phyloP scores from a whole-genome alignment of 2,329 filamentous ascomycete genomes.

The Thelonectria discophora region DNA sequence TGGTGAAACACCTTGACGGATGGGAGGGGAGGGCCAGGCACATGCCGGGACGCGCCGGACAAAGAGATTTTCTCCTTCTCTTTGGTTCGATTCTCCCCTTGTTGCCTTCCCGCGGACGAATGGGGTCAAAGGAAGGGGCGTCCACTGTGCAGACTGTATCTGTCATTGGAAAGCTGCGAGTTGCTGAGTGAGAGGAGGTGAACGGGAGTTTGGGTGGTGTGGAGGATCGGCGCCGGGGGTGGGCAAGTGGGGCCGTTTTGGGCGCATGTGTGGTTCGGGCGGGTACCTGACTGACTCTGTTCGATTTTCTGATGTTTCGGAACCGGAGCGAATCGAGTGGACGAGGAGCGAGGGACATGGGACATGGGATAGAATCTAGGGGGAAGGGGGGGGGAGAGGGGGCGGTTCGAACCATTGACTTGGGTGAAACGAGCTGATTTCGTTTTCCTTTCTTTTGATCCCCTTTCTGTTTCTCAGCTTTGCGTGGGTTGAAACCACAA shows the following conservation, averaged over 20 bases:
- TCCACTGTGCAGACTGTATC: not conserved
- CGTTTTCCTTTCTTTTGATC: no score
- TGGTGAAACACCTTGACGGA: not conserved
- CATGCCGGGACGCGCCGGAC: not conserved
- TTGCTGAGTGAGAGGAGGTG: no score
- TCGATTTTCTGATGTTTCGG: not conserved
- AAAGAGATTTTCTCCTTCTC: not conserved
- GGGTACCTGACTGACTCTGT: not conserved
- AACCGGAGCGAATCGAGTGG: conserved; percentile 3
- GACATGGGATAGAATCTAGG: no score
- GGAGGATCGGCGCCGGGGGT: conserved; percentile 10
- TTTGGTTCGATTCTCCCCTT: not conserved
- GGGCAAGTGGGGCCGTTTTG: conserved; percentile 8
- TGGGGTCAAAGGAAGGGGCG: not conserved
- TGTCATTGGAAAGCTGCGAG: no score
- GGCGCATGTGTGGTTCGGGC: not conserved
- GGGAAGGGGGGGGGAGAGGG: not conserved
- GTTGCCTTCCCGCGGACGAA: not conserved
- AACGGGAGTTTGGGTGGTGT: not conserved
- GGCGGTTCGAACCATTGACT: not conserved
- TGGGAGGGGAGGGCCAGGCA: no score
- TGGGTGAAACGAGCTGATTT: no score
- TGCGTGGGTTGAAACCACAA: no score
- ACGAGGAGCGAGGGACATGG: not conserved
- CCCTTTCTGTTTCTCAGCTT: no score